A percentile compares a stretch with the other conserved stretches of the same genome.
Evolutionary conservation across 1,284 basidiomycete species (phyloP).

Genomic region (Microbotryomycetes sp.): DNA sequence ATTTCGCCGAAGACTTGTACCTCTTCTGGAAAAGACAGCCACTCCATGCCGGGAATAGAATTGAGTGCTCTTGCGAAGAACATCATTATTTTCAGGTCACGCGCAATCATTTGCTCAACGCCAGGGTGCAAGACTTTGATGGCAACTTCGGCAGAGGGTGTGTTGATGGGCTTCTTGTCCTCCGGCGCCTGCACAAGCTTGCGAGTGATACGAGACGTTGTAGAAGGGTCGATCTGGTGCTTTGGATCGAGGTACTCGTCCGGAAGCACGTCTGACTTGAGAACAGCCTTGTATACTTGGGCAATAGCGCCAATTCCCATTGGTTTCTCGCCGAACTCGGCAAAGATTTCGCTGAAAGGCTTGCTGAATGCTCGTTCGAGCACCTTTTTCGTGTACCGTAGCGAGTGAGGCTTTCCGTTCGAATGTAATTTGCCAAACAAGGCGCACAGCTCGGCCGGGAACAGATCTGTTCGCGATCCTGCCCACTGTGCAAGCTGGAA

Average conservation of each 20-base stretch:
- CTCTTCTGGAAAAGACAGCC: slow-evolving; percentile 94
- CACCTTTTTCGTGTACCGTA: slow-evolving; percentile 71
- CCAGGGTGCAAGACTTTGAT: slow-evolving; percentile 92
- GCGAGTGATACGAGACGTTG: slow-evolving; percentile 34
- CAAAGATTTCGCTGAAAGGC: slow-evolving; percentile 79
- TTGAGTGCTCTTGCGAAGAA: slow-evolving; percentile 81
- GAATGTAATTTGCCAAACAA: slow-evolving; percentile 83
- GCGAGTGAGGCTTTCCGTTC: slow-evolving; percentile 72
- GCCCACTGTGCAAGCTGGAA: slow-evolving; percentile 93
- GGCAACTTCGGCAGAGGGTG: slow-evolving; percentile 76
- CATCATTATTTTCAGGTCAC: slow-evolving; percentile 89
- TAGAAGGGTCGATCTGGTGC: slow-evolving; percentile 24
- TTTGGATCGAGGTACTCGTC: slow-evolving; percentile 42
- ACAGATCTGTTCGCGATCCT: slow-evolving; percentile 86
- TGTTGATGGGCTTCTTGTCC: slow-evolving; percentile 45
- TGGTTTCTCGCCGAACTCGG: slow-evolving; percentile 75
- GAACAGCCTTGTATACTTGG: slow-evolving; percentile 81
- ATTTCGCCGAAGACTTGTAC: slow-evolving; percentile 90
- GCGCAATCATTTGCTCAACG: slow-evolving; percentile 68
- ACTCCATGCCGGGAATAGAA: slow-evolving; percentile 83
- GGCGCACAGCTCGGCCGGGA: slow-evolving; percentile 84
- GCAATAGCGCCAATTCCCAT: slow-evolving; percentile 98
- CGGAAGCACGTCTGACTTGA: slow-evolving; percentile 75
- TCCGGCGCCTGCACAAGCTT: slow-evolving; percentile 46
- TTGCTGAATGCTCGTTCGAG: slow-evolving; percentile 74